phyloP scores from a whole-genome alignment of 2,329 filamentous ascomycete genomes.

The Septoria petroselini region DNA sequence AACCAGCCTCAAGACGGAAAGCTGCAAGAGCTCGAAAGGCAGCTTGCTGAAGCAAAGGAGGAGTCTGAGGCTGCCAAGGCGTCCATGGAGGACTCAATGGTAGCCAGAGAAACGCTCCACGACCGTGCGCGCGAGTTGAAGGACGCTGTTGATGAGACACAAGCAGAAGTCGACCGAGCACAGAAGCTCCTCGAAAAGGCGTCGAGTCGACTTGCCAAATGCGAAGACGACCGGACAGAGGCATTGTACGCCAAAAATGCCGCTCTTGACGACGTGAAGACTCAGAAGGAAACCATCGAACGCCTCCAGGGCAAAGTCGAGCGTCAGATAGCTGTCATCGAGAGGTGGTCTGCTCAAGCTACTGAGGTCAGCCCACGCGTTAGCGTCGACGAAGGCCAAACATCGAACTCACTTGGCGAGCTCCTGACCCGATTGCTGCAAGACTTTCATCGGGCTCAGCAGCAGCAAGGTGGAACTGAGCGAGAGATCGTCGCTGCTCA shows the following conservation, averaged over 20 bases:
- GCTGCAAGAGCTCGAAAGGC: conserved; percentile 43
- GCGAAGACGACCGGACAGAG: conserved; percentile 36
- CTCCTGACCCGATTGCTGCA: conserved; percentile 34
- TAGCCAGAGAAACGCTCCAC: conserved; percentile 46
- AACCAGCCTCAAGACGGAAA: conserved; percentile 61
- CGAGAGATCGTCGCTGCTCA: conserved; percentile 11
- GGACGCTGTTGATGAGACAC: conserved; percentile 33
- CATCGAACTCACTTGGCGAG: conserved; percentile 35
- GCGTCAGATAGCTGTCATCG: conserved; percentile 33
- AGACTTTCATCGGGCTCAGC: conserved; percentile 7
- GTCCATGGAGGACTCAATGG: conserved; percentile 50
- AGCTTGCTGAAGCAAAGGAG: conserved; percentile 58
- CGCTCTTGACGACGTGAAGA: conserved; percentile 38
- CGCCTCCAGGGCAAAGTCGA: conserved; percentile 33
- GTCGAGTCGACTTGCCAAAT: conserved; percentile 32
- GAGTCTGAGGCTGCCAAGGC: conserved; percentile 44
- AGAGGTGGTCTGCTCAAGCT: conserved; percentile 16
- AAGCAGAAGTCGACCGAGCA: conserved; percentile 29
- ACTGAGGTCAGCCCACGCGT: conserved; percentile 2
- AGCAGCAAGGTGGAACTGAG: conserved; percentile 6
- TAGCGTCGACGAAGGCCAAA: conserved; percentile 8
- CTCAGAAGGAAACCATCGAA: conserved; percentile 34
- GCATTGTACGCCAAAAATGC: conserved; percentile 45
- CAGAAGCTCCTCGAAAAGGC: conserved; percentile 34
- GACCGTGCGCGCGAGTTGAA: conserved; percentile 36